Conservation (phyloP, 176 grass and related monocot genomes). For the Eragrostis nindensis region DNA sequence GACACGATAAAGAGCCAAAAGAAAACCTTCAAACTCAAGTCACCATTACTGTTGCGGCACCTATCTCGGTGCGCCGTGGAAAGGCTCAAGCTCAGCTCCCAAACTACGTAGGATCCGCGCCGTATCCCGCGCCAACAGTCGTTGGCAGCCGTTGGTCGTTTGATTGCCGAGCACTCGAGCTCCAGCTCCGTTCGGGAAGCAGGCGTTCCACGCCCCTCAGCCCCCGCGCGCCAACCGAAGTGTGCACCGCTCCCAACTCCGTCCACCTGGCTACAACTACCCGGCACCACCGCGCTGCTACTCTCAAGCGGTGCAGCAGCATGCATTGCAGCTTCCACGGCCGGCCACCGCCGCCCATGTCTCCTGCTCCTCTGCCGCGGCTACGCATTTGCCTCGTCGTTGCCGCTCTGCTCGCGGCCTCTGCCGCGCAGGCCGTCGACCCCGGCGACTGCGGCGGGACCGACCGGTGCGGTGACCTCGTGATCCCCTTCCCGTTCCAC, state of each 20-base stretch:
- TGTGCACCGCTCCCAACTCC: conserved; percentile 33
- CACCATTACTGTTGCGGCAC: conserved; percentile 33
- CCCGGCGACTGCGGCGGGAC: conserved; percentile 37
- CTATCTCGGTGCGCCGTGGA: conserved; percentile 38
- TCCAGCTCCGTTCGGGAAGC: conserved; percentile 9
- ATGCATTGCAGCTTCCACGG: not conserved
- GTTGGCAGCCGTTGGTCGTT: conserved; percentile 25
- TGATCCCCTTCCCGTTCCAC: conserved; percentile 85
- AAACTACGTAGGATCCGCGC: not conserved
- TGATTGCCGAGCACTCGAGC: conserved; percentile 22
- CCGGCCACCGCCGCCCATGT: conserved; percentile 32
- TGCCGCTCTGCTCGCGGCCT: conserved; percentile 16
- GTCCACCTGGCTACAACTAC: conserved; percentile 32
- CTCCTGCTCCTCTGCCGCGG: not conserved
- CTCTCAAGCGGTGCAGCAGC: not conserved
- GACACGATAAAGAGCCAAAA: not conserved
- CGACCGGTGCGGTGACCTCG: conserved; percentile 59
- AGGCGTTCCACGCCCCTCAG: conserved; percentile 27
- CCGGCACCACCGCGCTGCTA: not conserved
- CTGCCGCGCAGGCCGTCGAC: conserved; percentile 3
- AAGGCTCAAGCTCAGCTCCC: conserved; percentile 31
- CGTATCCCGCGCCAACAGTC: conserved; percentile 13
- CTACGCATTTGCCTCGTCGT: not conserved
- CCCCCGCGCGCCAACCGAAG: conserved; percentile 42
- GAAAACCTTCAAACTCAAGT: conserved; percentile 39